A percentile compares a stretch with the other conserved stretches of the same genome.
phyloP scores from a whole-genome alignment of 257 asterid species.

The Plectranthus barbatus region DNA sequence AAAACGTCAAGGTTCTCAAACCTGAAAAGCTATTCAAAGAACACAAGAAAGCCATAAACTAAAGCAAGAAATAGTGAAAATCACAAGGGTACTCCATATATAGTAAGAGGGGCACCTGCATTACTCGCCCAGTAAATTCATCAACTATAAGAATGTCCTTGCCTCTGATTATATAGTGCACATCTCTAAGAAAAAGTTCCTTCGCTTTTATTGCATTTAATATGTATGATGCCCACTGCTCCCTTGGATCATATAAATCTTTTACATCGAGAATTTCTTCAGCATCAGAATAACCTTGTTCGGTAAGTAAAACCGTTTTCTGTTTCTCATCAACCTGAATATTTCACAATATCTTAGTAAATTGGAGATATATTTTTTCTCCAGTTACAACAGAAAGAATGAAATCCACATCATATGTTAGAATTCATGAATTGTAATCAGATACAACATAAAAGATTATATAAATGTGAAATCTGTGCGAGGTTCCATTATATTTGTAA shows the following conservation, averaged over 20 bases:
- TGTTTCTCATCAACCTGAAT: slow-evolving; percentile 97
- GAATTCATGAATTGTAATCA: not conserved
- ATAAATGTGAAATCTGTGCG: not conserved
- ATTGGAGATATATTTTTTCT: not conserved
- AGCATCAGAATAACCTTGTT: slow-evolving; percentile 97
- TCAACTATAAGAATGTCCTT: slow-evolving; percentile 94
- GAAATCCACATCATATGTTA: not conserved
- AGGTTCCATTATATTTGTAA: not conserved
- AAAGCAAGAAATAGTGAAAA: not conserved
- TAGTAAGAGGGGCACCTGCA: slow-evolving; percentile 66
- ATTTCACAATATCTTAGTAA: slow-evolving; percentile 11
- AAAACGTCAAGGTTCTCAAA: not conserved
- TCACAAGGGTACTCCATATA: not conserved
- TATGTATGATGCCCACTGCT: slow-evolving; percentile 97
- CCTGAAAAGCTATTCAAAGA: not conserved
- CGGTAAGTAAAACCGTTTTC: slow-evolving; percentile 74
- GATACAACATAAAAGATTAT: not conserved
- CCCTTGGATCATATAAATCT: slow-evolving; percentile 95
- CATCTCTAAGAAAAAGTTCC: slow-evolving; percentile 93
- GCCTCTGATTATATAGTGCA: slow-evolving; percentile 86
- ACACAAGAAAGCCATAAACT: not conserved
- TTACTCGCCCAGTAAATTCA: slow-evolving; percentile 98
- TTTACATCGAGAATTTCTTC: slow-evolving; percentile 92
- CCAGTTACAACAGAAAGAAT: slow-evolving; percentile 7
- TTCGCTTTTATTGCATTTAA: slow-evolving; percentile 90